A percentile compares a stretch with the other conserved stretches of the same genome.
These are phyloP conservation scores for Emmonsiellopsis sp. DNA, from an alignment of 2,329 filamentous ascomycete species.

Conservation along the genomic window DNA sequence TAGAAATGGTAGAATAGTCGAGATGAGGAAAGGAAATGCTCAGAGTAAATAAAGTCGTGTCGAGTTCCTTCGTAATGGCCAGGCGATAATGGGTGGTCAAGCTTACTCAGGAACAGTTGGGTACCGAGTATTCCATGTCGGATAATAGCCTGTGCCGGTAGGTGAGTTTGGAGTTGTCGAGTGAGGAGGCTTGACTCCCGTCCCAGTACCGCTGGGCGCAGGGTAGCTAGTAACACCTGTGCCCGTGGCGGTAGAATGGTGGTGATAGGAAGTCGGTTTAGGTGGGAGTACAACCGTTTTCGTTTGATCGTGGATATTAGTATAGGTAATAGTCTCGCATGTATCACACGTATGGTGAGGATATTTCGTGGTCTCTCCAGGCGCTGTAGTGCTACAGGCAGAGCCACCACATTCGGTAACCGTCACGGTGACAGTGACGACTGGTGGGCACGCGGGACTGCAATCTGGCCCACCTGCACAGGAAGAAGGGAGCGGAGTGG, in stretches of 20 bases:
- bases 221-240: not conserved
- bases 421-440: constrained; percentile 12
- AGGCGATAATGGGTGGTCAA: no score
- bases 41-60: no score
- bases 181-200: not conserved
- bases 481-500: not conserved
- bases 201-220: not conserved
- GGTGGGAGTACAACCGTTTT: constrained; percentile 9
- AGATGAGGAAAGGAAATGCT: no score
- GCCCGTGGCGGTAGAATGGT: not conserved
- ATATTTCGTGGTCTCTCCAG: not conserved
- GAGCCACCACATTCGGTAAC: constrained; percentile 9
- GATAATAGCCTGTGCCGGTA: not conserved
- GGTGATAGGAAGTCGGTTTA: not conserved
- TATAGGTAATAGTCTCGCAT: constrained; percentile 22
- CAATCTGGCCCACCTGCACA: constrained; percentile 4
- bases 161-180: not conserved
- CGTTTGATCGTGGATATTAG: constrained; percentile 16
- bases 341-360: constrained; percentile 9
- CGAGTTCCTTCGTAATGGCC: no score
- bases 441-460: constrained; percentile 6
- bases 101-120: no score
- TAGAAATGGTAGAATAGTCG: no score
- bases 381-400: not conserved
- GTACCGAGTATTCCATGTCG: not conserved